These are phyloP conservation scores for Hirschioporus abietinus DNA, from an alignment of 768 basidiomycete genomes.

Conservation along the genomic window DNA sequence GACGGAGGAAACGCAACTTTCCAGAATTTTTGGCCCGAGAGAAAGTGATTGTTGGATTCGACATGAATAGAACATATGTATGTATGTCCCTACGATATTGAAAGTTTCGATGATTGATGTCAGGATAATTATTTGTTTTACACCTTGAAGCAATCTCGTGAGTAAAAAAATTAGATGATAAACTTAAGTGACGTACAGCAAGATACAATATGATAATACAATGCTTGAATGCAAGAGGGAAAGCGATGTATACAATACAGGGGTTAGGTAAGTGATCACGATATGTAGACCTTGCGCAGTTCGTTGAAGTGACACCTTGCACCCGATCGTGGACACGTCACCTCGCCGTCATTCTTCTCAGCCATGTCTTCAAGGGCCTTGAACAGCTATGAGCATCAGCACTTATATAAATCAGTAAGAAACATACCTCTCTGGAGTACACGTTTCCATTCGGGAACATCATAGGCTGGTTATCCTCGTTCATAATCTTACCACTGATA, in stretches of 20 bases:
- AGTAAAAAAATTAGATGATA: too few relatives aligned
- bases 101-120: too few relatives aligned
- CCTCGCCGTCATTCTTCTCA: constrained; percentile 64
- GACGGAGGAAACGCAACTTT: too few relatives aligned
- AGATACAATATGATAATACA: background rate
- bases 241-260: background rate
- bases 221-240: background rate
- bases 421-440: constrained; percentile 80
- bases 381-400: constrained; percentile 8
- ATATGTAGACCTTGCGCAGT: constrained; percentile 87
- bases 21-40: too few relatives aligned
- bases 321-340: constrained; percentile 80
- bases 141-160: too few relatives aligned
- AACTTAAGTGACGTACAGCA: background rate
- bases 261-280: constrained; percentile 34
- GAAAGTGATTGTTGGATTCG: too few relatives aligned
- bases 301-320: constrained; percentile 56
- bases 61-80: too few relatives aligned
- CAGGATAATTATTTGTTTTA: too few relatives aligned
- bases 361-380: constrained; percentile 90
- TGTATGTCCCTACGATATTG: too few relatives aligned
- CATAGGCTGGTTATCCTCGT: constrained; percentile 90
- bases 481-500: constrained; percentile 90
- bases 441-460: constrained; percentile 88
- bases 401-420: constrained; percentile 1